Percentiles rank a stretch among this genome's conserved stretches.
Conservation (phyloP, 2,329 filamentous ascomycete genomes). For the Chaetomium olivaceum region DNA sequence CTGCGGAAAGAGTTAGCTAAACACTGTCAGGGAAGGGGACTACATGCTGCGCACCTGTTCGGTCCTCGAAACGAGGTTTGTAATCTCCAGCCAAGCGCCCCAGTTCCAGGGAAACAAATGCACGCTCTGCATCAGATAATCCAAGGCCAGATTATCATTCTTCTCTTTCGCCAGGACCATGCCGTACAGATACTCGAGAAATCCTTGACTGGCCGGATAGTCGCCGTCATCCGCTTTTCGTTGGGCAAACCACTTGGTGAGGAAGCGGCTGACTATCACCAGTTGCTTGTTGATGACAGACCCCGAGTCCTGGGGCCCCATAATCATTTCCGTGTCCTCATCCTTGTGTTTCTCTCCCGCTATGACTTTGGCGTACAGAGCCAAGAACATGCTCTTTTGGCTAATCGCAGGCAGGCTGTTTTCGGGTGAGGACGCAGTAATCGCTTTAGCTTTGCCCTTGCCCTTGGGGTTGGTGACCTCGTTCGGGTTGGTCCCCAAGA, state of each 20-base stretch:
- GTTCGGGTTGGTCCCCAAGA: slow-evolving; percentile 52
- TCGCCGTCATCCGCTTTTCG: slow-evolving; percentile 60
- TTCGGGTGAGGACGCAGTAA: slow-evolving; percentile 26
- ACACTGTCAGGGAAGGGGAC: not conserved
- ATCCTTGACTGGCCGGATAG: slow-evolving; percentile 73
- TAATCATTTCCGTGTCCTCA: slow-evolving; percentile 95
- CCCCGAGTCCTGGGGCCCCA: slow-evolving; percentile 88
- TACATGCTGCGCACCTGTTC: slow-evolving; percentile 67
- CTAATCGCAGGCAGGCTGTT: slow-evolving; percentile 62
- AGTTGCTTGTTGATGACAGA: slow-evolving; percentile 84
- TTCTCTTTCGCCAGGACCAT: slow-evolving; percentile 88
- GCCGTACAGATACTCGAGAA: slow-evolving; percentile 91
- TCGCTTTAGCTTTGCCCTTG: slow-evolving; percentile 47
- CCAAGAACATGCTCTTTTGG: slow-evolving; percentile 89
- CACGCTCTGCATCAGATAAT: slow-evolving; percentile 85
- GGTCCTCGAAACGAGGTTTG: slow-evolving; percentile 71
- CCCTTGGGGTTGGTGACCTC: slow-evolving; percentile 36
- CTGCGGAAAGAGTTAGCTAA: slow-evolving; percentile 48
- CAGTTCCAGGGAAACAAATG: slow-evolving; percentile 93
- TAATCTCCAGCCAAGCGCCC: slow-evolving; percentile 95
- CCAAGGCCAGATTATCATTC: slow-evolving; percentile 80
- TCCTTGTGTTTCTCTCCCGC: slow-evolving; percentile 95
- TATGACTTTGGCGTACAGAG: slow-evolving; percentile 88
- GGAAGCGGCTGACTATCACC: slow-evolving; percentile 68
- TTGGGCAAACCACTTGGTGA: slow-evolving; percentile 79